Conservation (phyloP, 2,329 filamentous ascomycete species). For the Trichoderma sp. region DNA sequence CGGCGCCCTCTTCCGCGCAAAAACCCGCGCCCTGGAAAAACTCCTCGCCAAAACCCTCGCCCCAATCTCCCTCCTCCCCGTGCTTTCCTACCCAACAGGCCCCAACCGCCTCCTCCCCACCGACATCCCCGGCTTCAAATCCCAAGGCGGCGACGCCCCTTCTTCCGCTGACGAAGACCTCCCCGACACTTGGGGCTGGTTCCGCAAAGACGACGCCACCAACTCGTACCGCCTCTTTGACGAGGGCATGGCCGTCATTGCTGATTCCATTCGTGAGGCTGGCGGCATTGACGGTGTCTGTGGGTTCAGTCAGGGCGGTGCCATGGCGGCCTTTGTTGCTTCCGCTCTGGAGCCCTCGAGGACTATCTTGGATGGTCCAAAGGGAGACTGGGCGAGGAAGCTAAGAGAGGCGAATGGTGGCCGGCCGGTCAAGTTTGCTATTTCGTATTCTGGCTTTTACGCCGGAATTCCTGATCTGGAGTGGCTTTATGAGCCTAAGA, state of each 20-base stretch:
- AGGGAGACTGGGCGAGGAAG: slow-evolving; percentile 44
- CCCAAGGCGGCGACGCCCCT: slow-evolving; percentile 24
- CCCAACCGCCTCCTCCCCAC: slow-evolving; percentile 62
- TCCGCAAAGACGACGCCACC: slow-evolving; percentile 65
- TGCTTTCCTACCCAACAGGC: slow-evolving; percentile 68
- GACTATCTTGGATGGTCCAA: slow-evolving; percentile 31
- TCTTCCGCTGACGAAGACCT: slow-evolving; percentile 39
- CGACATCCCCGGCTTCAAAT: slow-evolving; percentile 70
- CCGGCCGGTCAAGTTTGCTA: slow-evolving; percentile 64
- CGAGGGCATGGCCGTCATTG: slow-evolving; percentile 65
- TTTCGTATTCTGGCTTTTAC: slow-evolving; percentile 77
- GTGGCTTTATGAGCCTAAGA: slow-evolving; percentile 69
- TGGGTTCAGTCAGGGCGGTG: slow-evolving; percentile 81
- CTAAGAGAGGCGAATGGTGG: slow-evolving; percentile 53
- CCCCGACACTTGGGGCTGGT: slow-evolving; percentile 81
- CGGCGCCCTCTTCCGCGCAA: slow-evolving; percentile 78
- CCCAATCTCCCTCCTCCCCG: slow-evolving; percentile 54
- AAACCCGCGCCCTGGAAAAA: slow-evolving; percentile 86
- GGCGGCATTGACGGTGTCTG: slow-evolving; percentile 76
- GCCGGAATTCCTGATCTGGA: slow-evolving; percentile 62
- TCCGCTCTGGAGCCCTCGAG: slow-evolving; percentile 62
- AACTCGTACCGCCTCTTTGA: slow-evolving; percentile 67
- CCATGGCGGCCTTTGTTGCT: slow-evolving; percentile 70
- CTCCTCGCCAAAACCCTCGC: slow-evolving; percentile 72
- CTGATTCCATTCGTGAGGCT: slow-evolving; percentile 59